A percentile compares a stretch with the other conserved stretches of the same genome.
Evolutionary conservation across 768 basidiomycete genomes (phyloP).

Genomic region (Trametes maxima): DNA sequence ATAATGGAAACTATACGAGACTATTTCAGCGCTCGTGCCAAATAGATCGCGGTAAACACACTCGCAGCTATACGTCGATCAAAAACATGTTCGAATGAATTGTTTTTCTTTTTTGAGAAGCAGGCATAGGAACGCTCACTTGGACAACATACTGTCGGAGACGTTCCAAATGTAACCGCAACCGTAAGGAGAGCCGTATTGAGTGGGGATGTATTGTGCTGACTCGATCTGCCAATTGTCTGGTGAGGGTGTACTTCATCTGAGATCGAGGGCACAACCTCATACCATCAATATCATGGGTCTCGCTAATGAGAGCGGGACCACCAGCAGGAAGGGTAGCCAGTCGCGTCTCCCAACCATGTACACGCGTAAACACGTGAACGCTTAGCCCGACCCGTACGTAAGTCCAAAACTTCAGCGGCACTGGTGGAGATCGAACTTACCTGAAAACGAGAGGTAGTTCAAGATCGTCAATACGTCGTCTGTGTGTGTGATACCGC

Average conservation of each 20-base stretch:
- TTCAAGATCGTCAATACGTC: not conserved
- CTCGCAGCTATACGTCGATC: too few relatives aligned
- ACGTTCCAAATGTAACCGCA: too few relatives aligned
- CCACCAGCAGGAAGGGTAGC: conserved; percentile 14
- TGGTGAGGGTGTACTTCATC: too few relatives aligned
- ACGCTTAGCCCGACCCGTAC: not conserved
- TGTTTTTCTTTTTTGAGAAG: too few relatives aligned
- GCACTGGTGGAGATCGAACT: too few relatives aligned
- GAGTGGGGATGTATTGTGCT: too few relatives aligned
- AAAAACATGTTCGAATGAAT: too few relatives aligned
- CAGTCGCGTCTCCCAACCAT: conserved; percentile 21
- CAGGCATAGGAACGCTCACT: too few relatives aligned
- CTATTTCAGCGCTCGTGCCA: not conserved
- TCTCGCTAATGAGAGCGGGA: conserved; percentile 5
- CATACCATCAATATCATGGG: conserved; percentile 14
- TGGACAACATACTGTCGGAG: too few relatives aligned
- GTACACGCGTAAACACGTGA: conserved; percentile 15
- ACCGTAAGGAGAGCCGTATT: too few relatives aligned
- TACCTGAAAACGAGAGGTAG: not conserved
- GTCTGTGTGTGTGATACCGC: not conserved
- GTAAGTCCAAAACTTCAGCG: too few relatives aligned
- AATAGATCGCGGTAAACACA: not conserved
- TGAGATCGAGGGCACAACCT: not conserved
- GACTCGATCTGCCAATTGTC: too few relatives aligned
- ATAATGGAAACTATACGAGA: not conserved